These are phyloP conservation scores for Hirschfeldia incana DNA, from an alignment of 345 rosid genomes.

Conservation along the genomic window DNA sequence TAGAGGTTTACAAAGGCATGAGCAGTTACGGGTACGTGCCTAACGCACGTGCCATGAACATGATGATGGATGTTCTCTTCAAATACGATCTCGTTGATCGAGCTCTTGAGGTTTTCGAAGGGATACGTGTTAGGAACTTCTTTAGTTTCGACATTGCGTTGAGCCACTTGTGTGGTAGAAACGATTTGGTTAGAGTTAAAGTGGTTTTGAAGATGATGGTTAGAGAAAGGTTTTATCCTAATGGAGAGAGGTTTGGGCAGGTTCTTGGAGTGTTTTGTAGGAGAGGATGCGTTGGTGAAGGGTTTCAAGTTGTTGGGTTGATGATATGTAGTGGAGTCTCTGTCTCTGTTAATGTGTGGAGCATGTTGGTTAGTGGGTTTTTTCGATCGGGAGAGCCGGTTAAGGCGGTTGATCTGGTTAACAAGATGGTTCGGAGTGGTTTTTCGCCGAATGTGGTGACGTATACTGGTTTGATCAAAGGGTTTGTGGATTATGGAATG, in stretches of 20 bases:
- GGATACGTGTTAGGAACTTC: slow-evolving; percentile 50
- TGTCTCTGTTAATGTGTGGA: slow-evolving; percentile 57
- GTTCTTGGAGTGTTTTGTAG: slow-evolving; percentile 54
- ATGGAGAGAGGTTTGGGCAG: slow-evolving; percentile 52
- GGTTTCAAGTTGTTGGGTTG: slow-evolving; percentile 53
- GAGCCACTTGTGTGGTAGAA: slow-evolving; percentile 55
- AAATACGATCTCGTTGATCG: slow-evolving; percentile 39
- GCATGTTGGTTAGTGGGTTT: slow-evolving; percentile 52
- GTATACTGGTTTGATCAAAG: slow-evolving; percentile 63
- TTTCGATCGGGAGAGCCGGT: slow-evolving; percentile 44
- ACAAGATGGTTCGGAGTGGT: slow-evolving; percentile 52
- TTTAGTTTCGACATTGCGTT: slow-evolving; percentile 61
- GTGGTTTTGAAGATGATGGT: slow-evolving; percentile 47
- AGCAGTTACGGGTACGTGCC: slow-evolving; percentile 50
- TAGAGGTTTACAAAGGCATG: slow-evolving; percentile 57
- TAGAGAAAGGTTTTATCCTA: slow-evolving; percentile 59
- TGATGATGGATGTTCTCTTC: slow-evolving; percentile 64
- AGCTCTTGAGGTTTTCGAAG: slow-evolving; percentile 50
- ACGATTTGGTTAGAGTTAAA: slow-evolving; percentile 42
- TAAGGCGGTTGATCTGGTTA: slow-evolving; percentile 50
- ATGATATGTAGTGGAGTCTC: slow-evolving; percentile 53
- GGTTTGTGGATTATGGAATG: slow-evolving; percentile 54
- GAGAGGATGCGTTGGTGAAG: slow-evolving; percentile 43
- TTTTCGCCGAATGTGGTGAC: slow-evolving; percentile 62
- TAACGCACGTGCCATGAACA: slow-evolving; percentile 59